Percentiles rank a stretch among this genome's conserved stretches.
phyloP scores from a whole-genome alignment of 2,329 filamentous ascomycete species.

The Pseudogymnoascus sp. region DNA sequence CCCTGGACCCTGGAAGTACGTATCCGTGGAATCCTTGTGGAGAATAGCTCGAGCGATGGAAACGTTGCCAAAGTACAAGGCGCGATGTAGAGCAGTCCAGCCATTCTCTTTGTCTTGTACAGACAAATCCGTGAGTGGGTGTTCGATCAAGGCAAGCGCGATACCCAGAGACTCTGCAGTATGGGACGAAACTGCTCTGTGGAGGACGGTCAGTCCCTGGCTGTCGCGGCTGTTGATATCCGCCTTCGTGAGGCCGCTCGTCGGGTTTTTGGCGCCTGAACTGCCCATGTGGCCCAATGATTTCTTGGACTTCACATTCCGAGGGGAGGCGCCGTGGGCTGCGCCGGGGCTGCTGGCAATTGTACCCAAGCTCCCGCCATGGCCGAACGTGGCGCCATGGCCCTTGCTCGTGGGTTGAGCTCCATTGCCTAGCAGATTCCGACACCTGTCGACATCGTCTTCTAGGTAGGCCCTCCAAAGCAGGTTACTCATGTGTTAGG shows the following conservation, averaged over 20 bases:
- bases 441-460: constrained; percentile 95
- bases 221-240: constrained; percentile 83
- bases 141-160: constrained; percentile 68
- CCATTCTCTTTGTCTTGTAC: constrained; percentile 83
- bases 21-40: constrained; percentile 56
- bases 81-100: constrained; percentile 90
- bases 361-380: constrained; percentile 33
- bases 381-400: constrained; percentile 34
- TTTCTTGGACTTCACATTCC: constrained; percentile 43
- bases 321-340: constrained; percentile 39
- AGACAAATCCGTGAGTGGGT: constrained; percentile 79
- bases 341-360: constrained; percentile 24
- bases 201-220: constrained; percentile 71
- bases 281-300: constrained; percentile 40
- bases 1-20: constrained; percentile 50
- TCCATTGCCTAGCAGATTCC: constrained; percentile 63
- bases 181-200: constrained; percentile 73
- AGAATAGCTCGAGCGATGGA: constrained; percentile 76
- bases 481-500: constrained; percentile 80
- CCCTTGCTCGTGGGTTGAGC: constrained; percentile 47
- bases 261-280: constrained; percentile 35
- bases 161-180: constrained; percentile 63
- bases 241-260: constrained; percentile 38
- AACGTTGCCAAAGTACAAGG: constrained; percentile 82
- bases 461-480: constrained; percentile 96